Evolutionary conservation across 2,329 filamentous ascomycete species (phyloP), one percentile per base, ranked within the genome.

Genomic region (Phialophora macrospora): DNA sequence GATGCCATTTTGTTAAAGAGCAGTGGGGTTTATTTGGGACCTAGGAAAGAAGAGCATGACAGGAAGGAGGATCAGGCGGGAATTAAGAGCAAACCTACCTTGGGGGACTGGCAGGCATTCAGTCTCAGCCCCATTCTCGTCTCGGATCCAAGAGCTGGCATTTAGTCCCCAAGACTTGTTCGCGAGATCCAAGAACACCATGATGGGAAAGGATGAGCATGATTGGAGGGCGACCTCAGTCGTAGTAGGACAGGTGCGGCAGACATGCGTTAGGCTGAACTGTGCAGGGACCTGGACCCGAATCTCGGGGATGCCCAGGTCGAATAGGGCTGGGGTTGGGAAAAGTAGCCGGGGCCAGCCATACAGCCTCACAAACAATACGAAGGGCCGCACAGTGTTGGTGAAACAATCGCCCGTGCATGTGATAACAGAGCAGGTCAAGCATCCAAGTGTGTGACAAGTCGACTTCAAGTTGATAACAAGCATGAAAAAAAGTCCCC

Each of bases 151-250:
- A 26, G 20, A 24, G 12, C 30, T 57, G 55, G 30, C 34, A 46
- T 12, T 7, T 0, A 57, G 55, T 20, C 28, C 51, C 11, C 32
- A 57, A 57, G 55, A 46, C 55, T 57, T 38, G 17, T 41, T 57
- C 34, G 41, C 30, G 55, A 57, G 55, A 41, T 8, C 30, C n/a
- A 44, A 24, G 32, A 14, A 44, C n/a, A 28, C 55, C 55, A 57
- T 57, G 22, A 28, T 55, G 30, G n/a, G 28, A 38, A 44, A 12
- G 30, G 38, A 28, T 28, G 26, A 14, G 22, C 17, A 44, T 28
- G 55, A 57, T 57, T 57, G 55, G 55, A 44, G n/a, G 20, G 11
- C 17, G 55, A 57, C 22, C 34, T 22, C 6, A 26, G 34, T 57
- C 20, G 7, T 34, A 20, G n/a, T 46, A 9, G 1, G 4, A 44